Evolutionary conservation across 2,329 filamentous ascomycete genomes (phyloP).

Genomic region (Colletotrichum limetticola): DNA sequence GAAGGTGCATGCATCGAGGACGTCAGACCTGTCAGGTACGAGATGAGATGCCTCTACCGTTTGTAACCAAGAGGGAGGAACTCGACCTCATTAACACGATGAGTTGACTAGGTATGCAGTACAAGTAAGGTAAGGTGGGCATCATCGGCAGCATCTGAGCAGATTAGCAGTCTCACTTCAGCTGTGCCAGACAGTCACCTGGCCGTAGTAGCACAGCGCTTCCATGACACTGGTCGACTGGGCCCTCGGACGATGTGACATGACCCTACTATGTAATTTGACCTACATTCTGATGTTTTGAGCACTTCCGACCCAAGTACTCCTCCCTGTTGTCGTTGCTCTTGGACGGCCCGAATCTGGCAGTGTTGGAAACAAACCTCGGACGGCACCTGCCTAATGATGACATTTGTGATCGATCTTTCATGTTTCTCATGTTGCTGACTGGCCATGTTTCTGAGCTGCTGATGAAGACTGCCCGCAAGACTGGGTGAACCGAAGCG

Average conservation of each 20-base stretch:
- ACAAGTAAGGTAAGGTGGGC: too few relatives aligned
- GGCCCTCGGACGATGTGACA: neutral
- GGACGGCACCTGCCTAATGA: neutral
- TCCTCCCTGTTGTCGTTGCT: neutral
- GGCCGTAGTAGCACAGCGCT: neutral
- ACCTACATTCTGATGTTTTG: neutral
- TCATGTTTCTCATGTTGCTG: neutral
- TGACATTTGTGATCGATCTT: neutral
- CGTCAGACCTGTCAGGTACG: neutral
- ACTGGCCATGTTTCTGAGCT: neutral
- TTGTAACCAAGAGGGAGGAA: neutral
- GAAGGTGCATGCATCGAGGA: neutral
- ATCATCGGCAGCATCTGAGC: neutral
- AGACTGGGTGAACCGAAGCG: neutral
- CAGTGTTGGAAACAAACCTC: neutral
- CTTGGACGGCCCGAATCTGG: neutral
- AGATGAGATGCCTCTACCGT: neutral
- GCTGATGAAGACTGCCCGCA: neutral
- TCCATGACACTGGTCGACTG: neutral
- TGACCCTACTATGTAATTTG: neutral
- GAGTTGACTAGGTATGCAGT: too few relatives aligned
- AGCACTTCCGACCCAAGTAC: neutral
- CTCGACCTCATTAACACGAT: neutral
- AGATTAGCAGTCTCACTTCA: neutral
- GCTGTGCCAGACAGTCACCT: neutral